Base-by-base conservation (phyloP, 192 early-diverging fungal species). In the Spizellomyces sp. region DNA sequence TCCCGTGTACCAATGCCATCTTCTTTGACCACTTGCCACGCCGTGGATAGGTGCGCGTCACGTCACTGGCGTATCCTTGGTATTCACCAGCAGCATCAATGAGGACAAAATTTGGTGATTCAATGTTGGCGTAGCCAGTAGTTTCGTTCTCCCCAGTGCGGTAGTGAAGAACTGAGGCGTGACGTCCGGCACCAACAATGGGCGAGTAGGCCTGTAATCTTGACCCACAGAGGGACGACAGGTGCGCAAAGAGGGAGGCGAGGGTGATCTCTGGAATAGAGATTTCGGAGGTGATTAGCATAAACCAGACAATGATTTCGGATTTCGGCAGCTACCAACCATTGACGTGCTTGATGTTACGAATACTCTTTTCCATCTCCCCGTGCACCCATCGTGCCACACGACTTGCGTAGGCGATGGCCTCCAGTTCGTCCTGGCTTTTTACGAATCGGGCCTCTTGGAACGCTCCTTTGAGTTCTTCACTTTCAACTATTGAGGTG, bases 71-170 rank as follows among this genome's bases (percentile, higher is more conserved):
- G 78, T 98, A 98, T 70, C 88, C 86, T 41, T 82, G 74, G 61
- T 78, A 86, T 67, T 93, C 90, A 58, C 89, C 89, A 19, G 94
- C 93, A 58, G 93, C 94, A 77, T 98, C 96, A 8, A 96, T 85
- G 63, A 98, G 77, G 17, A 98, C 81, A 60, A 93, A 76, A 50
- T 90, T 60, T n/a, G 62, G 62, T 9, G 61, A 21, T 1, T 45
- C 47, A 36, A 36, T 36, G 27, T 3, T 36, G 27, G 27, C 27
- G 46, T 79, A 76, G 3, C 75, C 75, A n/a, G 42, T 27, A 8
- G 71, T 75, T 10, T 68, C 59, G 48, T 79, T 75, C 70, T 89
- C 86, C 71, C 95, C 95, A 66, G 88, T 88, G 44, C 89, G 91
- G 76, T 94, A 98, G 77, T 98, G 96, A 22, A 98, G 80, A 10